Evolutionary conservation across 306 rosid species (phyloP).

Genomic region (Biancaea sappan): DNA sequence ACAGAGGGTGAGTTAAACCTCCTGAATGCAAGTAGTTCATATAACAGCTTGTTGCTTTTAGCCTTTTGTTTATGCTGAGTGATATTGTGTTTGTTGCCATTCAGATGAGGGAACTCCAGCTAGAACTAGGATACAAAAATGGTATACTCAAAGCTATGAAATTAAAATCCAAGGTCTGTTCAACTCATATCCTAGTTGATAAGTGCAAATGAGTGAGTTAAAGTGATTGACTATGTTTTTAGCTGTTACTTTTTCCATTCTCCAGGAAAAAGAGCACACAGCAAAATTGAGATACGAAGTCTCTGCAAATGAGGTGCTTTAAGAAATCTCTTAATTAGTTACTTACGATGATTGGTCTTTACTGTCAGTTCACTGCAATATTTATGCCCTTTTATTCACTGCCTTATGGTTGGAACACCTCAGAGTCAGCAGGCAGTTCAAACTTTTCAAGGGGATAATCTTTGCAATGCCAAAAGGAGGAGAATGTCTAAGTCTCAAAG

Average conservation of each 20-base stretch:
- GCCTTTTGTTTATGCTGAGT: not conserved
- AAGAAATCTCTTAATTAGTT: slow-evolving; percentile 12
- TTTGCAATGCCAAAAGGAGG: slow-evolving; percentile 44
- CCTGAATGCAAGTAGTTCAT: slow-evolving; percentile 31
- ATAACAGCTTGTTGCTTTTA: slow-evolving; percentile 1
- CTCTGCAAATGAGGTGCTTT: slow-evolving; percentile 44
- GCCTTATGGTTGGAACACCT: slow-evolving; percentile 42
- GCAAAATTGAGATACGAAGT: slow-evolving; percentile 34
- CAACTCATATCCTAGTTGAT: slow-evolving; percentile 23
- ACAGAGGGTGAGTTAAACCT: slow-evolving; percentile 67
- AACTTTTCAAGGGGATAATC: slow-evolving; percentile 33
- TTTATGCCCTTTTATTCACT: slow-evolving; percentile 20
- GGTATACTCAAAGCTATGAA: slow-evolving; percentile 57
- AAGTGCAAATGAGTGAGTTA: slow-evolving; percentile 20
- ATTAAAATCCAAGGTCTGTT: slow-evolving; percentile 56
- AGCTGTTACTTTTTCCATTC: slow-evolving; percentile 29
- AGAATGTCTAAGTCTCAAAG: slow-evolving; percentile 53
- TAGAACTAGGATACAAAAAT: slow-evolving; percentile 75
- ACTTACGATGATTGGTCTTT: slow-evolving; percentile 24
- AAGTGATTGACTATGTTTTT: slow-evolving; percentile 16
- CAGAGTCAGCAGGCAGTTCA: slow-evolving; percentile 42
- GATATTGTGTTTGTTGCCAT: slow-evolving; percentile 30
- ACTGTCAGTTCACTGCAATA: slow-evolving; percentile 10
- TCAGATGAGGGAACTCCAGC: slow-evolving; percentile 72
- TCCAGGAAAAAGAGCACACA: slow-evolving; percentile 39